These are phyloP conservation scores for Sclerotinia subarctica DNA, from an alignment of 2,329 filamentous ascomycete species.

Conservation along the genomic window DNA sequence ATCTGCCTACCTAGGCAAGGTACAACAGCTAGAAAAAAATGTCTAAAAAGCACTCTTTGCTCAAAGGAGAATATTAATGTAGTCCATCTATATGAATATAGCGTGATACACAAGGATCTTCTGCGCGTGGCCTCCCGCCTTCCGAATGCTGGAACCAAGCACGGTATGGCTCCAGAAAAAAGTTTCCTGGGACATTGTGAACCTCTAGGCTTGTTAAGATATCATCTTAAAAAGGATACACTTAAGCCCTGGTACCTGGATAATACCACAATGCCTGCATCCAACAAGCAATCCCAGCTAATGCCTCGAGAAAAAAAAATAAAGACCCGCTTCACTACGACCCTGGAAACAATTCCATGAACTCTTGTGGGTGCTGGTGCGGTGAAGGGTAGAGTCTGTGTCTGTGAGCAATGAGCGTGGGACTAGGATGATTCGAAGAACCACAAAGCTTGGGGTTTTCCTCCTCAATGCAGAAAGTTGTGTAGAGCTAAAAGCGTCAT, in stretches of 20 bases:
- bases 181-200: constrained; percentile 25
- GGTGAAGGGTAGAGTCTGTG: constrained; percentile 28
- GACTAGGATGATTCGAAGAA: constrained; percentile 29
- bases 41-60: constrained; percentile 15
- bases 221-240: constrained; percentile 15
- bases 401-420: constrained; percentile 34
- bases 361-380: constrained; percentile 26
- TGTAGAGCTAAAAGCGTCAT: constrained; percentile 34
- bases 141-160: constrained; percentile 27
- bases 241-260: constrained; percentile 22
- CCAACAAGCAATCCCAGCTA: constrained; percentile 29
- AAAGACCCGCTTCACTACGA: constrained; percentile 30
- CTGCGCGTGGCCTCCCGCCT: constrained; percentile 32
- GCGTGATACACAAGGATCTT: constrained; percentile 31
- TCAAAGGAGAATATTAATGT: constrained; percentile 11
- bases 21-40: constrained; percentile 10
- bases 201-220: constrained; percentile 13
- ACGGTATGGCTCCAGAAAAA: constrained; percentile 21
- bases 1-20: constrained; percentile 9
- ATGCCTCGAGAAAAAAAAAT: constrained; percentile 21
- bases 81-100: constrained; percentile 25
- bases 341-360: constrained; percentile 27
- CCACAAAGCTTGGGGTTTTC: constrained; percentile 22
- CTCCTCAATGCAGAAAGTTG: constrained; percentile 25
- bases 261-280: constrained; percentile 24